Evolutionary conservation across 805 yeast genomes (phyloP), one percentile per base, ranked within the genome.

Genomic region (Wickerhamiella musiphila): DNA sequence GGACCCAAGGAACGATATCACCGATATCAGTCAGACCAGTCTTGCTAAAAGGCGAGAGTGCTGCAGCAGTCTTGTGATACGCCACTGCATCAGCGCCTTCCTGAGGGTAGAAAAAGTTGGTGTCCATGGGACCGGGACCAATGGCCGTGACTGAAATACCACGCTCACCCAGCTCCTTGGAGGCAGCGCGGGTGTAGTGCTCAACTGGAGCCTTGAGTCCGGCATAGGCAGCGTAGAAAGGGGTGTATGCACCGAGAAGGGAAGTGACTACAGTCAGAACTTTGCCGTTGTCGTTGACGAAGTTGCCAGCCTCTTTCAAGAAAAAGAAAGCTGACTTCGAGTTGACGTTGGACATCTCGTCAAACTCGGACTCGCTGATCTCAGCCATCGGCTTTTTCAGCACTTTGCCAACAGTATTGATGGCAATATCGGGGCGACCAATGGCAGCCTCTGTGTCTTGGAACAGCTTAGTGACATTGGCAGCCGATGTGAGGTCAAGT

Each of bases 121-220:
- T 72, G 35, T 63, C 67, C 41, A 75, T 71, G 51, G 77, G 77
- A 14, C 86, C 86, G 18, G 84, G 86, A 12, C 76, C 70, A n/a
- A 76, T 64, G 16, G 73, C 62, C 52, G 73, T 76, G 34, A 73
- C 81, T 40, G 82, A 62, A 16, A 79, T 79, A 39, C 72, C 72
- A 48, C 61, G 58, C 39, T 68, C 61, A 11, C 75, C 68, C 76
- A 81, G 75, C 56, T 78, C 90, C 33, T 76, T 66, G 13, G 84
- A 75, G 32, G 76, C 58, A 0, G 83, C 76, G 48, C 65, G 70
- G 17, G 74, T 68, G 44, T 73, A 64, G 48, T 77, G 82, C 43
- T 70, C 53, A 17, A 75, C 76, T 4, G 75, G 84, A 21, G 86
- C 84, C 55, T 77, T 78, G 35, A 78, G 68, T 8, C 78, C 76